These are phyloP conservation scores for Neospermospora avenae DNA, from an alignment of 2,329 filamentous ascomycete genomes.

Conservation along the genomic window DNA sequence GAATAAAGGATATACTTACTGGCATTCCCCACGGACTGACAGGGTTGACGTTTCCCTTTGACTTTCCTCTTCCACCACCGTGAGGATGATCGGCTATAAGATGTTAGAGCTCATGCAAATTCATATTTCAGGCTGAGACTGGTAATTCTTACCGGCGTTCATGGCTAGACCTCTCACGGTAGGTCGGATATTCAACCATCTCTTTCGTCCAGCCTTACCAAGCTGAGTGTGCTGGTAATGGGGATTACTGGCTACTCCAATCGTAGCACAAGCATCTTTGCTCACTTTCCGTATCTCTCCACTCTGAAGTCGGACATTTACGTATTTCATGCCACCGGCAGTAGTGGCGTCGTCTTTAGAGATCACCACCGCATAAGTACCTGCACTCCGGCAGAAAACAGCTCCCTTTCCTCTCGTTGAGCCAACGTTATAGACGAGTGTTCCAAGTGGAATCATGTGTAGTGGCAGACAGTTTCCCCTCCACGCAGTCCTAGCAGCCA, in stretches of 20 bases:
- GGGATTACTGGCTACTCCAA: constrained; percentile 90
- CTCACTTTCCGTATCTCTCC: constrained; percentile 87
- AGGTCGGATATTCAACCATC: constrained; percentile 91
- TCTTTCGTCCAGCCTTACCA: constrained; percentile 89
- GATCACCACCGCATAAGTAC: constrained; percentile 84
- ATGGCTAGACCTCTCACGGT: constrained; percentile 97
- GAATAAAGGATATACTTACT: constrained; percentile 53
- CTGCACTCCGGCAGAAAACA: constrained; percentile 92
- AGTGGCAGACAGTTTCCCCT: constrained; percentile 92
- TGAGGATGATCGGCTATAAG: constrained; percentile 83
- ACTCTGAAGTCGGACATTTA: constrained; percentile 84
- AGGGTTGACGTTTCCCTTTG: constrained; percentile 94
- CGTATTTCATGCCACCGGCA: constrained; percentile 67
- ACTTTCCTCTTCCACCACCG: constrained; percentile 98
- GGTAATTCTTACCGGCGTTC: constrained; percentile 72
- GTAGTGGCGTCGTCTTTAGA: constrained; percentile 78
- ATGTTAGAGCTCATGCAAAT: constrained; percentile 26
- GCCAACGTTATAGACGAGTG: constrained; percentile 85
- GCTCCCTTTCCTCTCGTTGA: constrained; percentile 69
- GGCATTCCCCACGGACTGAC: constrained; percentile 96
- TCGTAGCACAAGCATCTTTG: constrained; percentile 89
- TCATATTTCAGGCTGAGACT: constrained; percentile 5
- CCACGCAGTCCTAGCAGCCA: constrained; percentile 91
- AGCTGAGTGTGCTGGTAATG: constrained; percentile 87
- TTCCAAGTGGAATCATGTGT: constrained; percentile 95